Conservation (phyloP, 345 rosid genomes). For the Kernera saxatilis region DNA sequence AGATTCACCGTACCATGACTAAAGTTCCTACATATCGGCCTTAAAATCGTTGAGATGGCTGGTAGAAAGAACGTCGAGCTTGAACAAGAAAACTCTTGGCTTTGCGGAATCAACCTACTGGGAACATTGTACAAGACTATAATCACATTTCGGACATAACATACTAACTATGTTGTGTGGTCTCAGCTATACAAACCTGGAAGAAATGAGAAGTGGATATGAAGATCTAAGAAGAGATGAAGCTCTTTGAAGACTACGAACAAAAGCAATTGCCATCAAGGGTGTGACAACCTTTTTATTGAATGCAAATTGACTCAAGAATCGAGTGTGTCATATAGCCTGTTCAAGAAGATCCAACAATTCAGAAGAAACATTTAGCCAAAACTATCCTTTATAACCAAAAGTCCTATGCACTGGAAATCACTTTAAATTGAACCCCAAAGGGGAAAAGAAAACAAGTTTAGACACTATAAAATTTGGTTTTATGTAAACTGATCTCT, state of each 20-base stretch:
- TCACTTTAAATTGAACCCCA: not conserved
- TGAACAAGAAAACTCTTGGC: slow-evolving; percentile 12
- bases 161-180: not conserved
- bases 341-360: not conserved
- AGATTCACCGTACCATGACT: slow-evolving; percentile 66
- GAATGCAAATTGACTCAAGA: not conserved
- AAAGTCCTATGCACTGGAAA: not conserved
- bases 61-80: slow-evolving; percentile 8
- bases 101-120: slow-evolving; percentile 17
- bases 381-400: not conserved
- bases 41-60: slow-evolving; percentile 14
- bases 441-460: not conserved
- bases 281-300: not conserved
- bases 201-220: slow-evolving; percentile 13
- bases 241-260: slow-evolving; percentile 28
- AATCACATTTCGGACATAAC: not conserved
- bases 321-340: not conserved
- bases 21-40: slow-evolving; percentile 38
- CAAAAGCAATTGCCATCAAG: slow-evolving; percentile 32
- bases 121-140: not conserved
- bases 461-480: not conserved
- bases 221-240: slow-evolving; percentile 29
- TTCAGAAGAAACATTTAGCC: not conserved
- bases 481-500: not conserved
- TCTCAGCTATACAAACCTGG: slow-evolving; percentile 26